Evolutionary conservation across 1,284 basidiomycete genomes (phyloP).

Genomic region (Erythrobasidium hasegawianum): DNA sequence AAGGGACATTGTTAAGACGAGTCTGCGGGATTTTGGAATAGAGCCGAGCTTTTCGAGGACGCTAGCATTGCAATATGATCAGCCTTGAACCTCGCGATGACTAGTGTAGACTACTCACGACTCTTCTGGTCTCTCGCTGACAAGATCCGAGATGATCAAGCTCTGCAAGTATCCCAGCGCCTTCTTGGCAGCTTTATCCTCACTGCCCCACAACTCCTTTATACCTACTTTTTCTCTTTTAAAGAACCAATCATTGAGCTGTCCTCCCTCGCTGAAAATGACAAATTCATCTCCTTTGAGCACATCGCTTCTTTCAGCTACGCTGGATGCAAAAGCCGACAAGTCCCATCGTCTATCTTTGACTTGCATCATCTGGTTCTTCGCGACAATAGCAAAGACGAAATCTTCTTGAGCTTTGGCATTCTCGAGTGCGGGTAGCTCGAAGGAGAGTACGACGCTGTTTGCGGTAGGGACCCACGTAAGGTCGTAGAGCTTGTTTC

Average conservation of each 20-base stretch:
- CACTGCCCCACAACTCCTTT: conserved; percentile 18
- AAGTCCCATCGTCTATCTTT: conserved; percentile 27
- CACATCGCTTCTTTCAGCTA: conserved; percentile 2
- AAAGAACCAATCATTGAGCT: conserved; percentile 28
- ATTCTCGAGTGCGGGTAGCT: conserved; percentile 6
- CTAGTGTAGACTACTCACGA: too few species aligned
- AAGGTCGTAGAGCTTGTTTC: conserved; percentile 27
- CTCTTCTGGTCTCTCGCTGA: conserved; percentile 30
- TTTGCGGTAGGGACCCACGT: conserved; percentile 15
- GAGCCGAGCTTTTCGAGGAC: conserved; percentile 19
- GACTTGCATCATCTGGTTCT: conserved; percentile 22
- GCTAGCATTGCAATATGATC: too few species aligned
- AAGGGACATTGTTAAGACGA: conserved; percentile 19
- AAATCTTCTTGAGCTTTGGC: conserved; percentile 14
- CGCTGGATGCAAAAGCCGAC: conserved; percentile 23
- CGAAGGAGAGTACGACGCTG: conserved; percentile 21
- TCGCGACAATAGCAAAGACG: conserved; percentile 18
- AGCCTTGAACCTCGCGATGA: too few species aligned
- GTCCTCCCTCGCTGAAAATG: conserved; percentile 11
- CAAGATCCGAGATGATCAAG: conserved; percentile 26
- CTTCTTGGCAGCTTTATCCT: conserved; percentile 4
- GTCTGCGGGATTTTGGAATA: conserved; percentile 20
- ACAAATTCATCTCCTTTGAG: conserved; percentile 23
- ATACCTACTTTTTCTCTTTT: conserved; percentile 29
- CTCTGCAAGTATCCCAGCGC: conserved; percentile 22